Evolutionary conservation across 768 basidiomycete genomes (phyloP).

Genomic region (Mycena belliarum): DNA sequence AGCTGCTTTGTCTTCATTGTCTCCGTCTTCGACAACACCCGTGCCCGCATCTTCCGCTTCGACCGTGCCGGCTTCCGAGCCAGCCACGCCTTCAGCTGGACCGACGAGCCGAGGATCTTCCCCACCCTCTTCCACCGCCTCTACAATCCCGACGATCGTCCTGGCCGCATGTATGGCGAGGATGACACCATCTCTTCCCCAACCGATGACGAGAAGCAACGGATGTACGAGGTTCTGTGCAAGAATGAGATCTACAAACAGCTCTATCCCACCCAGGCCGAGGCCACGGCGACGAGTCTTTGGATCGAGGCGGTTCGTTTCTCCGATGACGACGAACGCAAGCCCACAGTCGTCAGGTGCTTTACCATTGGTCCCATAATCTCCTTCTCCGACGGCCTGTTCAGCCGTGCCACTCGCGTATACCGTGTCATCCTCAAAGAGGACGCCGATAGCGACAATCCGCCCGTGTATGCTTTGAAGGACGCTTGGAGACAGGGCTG

Average conservation of each 20-base stretch:
- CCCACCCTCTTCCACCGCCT: constrained; percentile 9
- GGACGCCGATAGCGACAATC: no score
- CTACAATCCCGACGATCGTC: not conserved
- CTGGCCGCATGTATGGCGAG: not conserved
- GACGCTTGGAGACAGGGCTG: no score
- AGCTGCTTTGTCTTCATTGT: no score
- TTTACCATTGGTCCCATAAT: not conserved
- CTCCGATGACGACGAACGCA: not conserved
- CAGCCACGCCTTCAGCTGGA: constrained; percentile 6
- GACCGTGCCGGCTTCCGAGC: constrained; percentile 12
- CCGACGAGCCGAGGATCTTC: not conserved
- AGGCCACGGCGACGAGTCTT: not conserved
- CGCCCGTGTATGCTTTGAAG: no score
- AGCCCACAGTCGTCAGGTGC: not conserved
- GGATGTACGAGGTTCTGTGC: not conserved
- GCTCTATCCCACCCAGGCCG: not conserved
- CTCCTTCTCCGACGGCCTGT: not conserved
- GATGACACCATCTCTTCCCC: constrained; percentile 2
- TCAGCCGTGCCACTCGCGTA: no score
- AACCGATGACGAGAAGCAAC: not conserved
- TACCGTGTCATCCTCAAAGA: no score
- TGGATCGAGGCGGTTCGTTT: not conserved
- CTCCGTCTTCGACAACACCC: not conserved
- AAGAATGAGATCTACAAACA: not conserved
- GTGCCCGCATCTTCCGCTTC: constrained; percentile 14